Evolutionary conservation across 2,329 filamentous ascomycete genomes (phyloP).

Genomic region (Botrytis paeoniae): DNA sequence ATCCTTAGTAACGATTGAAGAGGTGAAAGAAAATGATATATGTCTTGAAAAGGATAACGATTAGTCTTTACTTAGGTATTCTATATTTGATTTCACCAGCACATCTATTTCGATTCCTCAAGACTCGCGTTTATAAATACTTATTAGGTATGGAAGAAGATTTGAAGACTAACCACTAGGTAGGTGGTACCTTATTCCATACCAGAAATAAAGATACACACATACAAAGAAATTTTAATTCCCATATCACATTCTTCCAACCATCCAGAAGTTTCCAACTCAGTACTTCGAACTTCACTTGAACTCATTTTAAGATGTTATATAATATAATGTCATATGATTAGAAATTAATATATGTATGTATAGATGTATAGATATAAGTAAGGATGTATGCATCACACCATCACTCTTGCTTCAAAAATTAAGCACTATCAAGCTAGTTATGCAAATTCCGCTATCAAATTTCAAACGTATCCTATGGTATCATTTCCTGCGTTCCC

Average conservation of each 20-base stretch:
- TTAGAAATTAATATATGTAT: background rate
- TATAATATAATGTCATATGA: background rate
- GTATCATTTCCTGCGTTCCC: background rate
- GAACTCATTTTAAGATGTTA: too few species aligned
- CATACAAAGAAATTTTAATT: background rate
- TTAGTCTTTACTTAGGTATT: background rate
- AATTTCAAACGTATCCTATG: background rate
- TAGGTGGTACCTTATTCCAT: too few species aligned
- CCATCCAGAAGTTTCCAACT: background rate
- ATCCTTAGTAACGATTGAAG: background rate
- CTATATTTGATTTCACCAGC: background rate
- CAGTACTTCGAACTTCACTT: background rate
- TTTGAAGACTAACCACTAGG: background rate
- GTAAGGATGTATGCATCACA: background rate
- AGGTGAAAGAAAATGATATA: background rate
- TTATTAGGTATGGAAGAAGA: background rate
- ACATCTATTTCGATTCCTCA: background rate
- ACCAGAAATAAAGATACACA: background rate
- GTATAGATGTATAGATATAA: background rate
- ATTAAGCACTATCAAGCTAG: background rate
- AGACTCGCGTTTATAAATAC: background rate
- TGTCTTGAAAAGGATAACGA: background rate
- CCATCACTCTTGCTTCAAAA: background rate
- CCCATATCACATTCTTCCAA: rapidly evolving
- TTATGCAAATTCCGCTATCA: background rate